These are phyloP conservation scores for Balakata baccata DNA, from an alignment of 345 rosid species.

Conservation along the genomic window DNA sequence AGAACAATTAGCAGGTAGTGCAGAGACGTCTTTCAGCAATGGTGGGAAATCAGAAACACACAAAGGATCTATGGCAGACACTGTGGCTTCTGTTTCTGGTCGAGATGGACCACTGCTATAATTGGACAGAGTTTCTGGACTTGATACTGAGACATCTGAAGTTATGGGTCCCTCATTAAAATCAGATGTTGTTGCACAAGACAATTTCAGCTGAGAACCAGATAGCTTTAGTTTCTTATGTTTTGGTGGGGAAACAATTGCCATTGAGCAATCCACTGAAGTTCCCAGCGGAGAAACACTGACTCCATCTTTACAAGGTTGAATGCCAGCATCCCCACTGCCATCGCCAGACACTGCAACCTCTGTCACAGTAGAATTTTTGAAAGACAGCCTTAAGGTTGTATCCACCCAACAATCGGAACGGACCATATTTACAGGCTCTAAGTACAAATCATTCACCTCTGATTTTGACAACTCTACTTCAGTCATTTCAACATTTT, in stretches of 20 bases:
- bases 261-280: slow-evolving; percentile 26
- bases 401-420: slow-evolving; percentile 34
- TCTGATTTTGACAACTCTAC: slow-evolving; percentile 38
- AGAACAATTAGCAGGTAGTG: slow-evolving; percentile 24
- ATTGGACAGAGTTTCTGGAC: slow-evolving; percentile 24
- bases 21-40: slow-evolving; percentile 21
- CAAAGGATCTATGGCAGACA: slow-evolving; percentile 23
- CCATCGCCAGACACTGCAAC: slow-evolving; percentile 14
- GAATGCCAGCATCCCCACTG: slow-evolving; percentile 22
- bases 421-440: slow-evolving; percentile 29
- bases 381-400: slow-evolving; percentile 38
- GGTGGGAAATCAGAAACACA: slow-evolving; percentile 26
- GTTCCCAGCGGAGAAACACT: slow-evolving; percentile 21
- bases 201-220: slow-evolving; percentile 28
- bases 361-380: slow-evolving; percentile 31
- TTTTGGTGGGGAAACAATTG: slow-evolving; percentile 29
- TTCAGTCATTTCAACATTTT: slow-evolving; percentile 22
- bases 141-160: slow-evolving; percentile 28
- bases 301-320: slow-evolving; percentile 17
- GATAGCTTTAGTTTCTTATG: slow-evolving; percentile 35
- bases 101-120: slow-evolving; percentile 19
- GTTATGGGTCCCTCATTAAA: slow-evolving; percentile 23
- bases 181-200: slow-evolving; percentile 26
- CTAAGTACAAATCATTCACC: slow-evolving; percentile 22
- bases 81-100: slow-evolving; percentile 23